phyloP scores from a whole-genome alignment of 495 filamentous ascomycete genomes.

The Trichoderma gamsii region DNA sequence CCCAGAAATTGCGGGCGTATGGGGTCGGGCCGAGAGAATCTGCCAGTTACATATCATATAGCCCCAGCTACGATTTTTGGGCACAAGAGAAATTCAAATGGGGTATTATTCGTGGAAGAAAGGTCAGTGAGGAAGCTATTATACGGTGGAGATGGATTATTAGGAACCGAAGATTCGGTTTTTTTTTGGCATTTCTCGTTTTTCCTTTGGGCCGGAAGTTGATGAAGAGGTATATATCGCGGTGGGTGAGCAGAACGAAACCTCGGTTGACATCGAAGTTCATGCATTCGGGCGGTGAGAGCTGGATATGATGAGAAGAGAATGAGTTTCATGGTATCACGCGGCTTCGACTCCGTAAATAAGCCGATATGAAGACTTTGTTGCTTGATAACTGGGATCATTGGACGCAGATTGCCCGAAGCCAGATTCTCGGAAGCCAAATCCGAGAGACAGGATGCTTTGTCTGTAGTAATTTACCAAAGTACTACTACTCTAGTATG shows the following conservation, averaged over 20 bases:
- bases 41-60: not conserved
- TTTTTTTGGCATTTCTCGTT: too few species aligned
- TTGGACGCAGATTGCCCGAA: too few species aligned
- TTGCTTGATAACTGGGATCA: not conserved
- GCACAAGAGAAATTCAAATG: not conserved
- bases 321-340: not conserved
- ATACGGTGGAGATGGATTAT: not conserved
- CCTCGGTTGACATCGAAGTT: not conserved
- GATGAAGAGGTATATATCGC: not conserved
- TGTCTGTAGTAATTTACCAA: not conserved
- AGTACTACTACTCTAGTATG: not conserved
- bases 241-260: not conserved
- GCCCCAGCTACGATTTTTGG: not conserved
- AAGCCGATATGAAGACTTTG: not conserved
- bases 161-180: too few species aligned
- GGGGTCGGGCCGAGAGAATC: not conserved
- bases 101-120: not conserved
- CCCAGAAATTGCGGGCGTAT: not conserved
- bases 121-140: not conserved
- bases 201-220: not conserved
- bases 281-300: not conserved
- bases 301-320: not conserved
- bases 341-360: not conserved
- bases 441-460: not conserved
- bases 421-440: not conserved